Percentiles rank a stretch among this genome's conserved stretches.
Conservation (phyloP, 2,329 filamentous ascomycete species). For the Claviceps citrina region DNA sequence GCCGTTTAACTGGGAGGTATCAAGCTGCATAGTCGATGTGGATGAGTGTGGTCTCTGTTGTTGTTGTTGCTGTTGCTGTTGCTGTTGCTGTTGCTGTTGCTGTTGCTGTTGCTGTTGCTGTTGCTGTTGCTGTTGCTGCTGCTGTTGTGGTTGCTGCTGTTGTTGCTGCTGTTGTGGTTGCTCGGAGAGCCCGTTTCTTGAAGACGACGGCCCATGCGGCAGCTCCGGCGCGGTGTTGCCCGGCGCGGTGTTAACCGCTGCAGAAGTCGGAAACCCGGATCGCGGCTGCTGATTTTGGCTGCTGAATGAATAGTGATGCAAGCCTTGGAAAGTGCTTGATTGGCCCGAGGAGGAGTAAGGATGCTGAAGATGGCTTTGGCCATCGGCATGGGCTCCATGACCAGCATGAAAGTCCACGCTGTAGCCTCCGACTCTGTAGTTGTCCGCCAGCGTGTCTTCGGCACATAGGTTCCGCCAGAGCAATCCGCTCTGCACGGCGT, state of each 20-base stretch:
- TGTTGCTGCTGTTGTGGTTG: conserved; percentile 20
- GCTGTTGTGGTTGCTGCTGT: background rate
- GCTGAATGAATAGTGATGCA: conserved; percentile 7
- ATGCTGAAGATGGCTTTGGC: conserved; percentile 49
- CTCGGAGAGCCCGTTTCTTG: conserved; percentile 20
- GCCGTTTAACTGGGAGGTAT: conserved; percentile 37
- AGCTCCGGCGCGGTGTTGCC: conserved; percentile 30
- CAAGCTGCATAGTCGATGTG: conserved; percentile 34
- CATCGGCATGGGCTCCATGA: conserved; percentile 49
- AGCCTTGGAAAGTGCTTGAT: conserved; percentile 11
- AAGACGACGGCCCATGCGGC: conserved; percentile 20
- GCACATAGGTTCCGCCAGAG: conserved; percentile 65
- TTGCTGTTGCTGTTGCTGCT: conserved; percentile 20
- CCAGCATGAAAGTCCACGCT: conserved; percentile 55
- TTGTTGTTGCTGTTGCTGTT: background rate
- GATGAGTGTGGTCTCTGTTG: conserved; percentile 18
- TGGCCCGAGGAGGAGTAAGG: conserved; percentile 38
- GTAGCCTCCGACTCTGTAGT: conserved; percentile 59
- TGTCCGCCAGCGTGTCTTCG: conserved; percentile 57
- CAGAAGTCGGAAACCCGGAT: conserved; percentile 32
- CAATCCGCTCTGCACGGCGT: conserved; percentile 59
- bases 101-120: background rate
- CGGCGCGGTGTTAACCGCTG: conserved; percentile 20
- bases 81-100: background rate
- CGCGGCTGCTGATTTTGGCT: conserved; percentile 17